Evolutionary conservation across 2,329 filamentous ascomycete genomes (phyloP), one percentile per base, ranked within the genome.

Genomic region (Exophiala sp.): DNA sequence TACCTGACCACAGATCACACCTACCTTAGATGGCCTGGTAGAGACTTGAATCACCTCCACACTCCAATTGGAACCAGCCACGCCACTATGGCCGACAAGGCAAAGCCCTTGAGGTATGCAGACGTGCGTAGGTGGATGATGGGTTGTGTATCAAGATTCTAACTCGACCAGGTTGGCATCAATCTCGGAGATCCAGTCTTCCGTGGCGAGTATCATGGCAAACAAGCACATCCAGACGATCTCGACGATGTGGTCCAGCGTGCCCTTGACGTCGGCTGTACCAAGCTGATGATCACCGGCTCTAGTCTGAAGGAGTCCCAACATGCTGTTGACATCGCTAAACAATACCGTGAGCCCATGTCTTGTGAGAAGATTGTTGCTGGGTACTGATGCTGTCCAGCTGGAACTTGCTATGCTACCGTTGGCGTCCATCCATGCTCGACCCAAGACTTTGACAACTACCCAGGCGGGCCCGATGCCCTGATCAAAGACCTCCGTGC

Each of bases 131-230:
- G 37, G 46, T 14, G 24, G 34, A 37, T 29, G 34, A 35, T 16
- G n/a, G 16, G n/a, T 18, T 27, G 8, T 14, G 16, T 11, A 49
- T 13, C 38, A 11, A 10, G 16, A 40, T 13, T 24, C 46, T 55
- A 35, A 50, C 42, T 44, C 39, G 13, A 27, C 19, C 45, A 85
- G 79, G 80, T 98, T 63, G 93, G 91, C 50, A 96, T 98, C 75
- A 98, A 98, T 68, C 79, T 98, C 48, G 86, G 90, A 46, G 93
- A 98, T 64, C 86, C 87, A 45, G 88, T 96, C 52, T 98, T 91
- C 68, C 79, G 81, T 40, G 93, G 93, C 43, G 70, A 79, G 35
- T 94, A 97, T 65, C 84, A 94, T 64, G 88, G 87, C 62, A 89
- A 83, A 55, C 77, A 86, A 63, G 74, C 74, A 41, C 70, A 73